phyloP scores from a whole-genome alignment of 306 rosid species.

The Pyrus betulifolia region DNA sequence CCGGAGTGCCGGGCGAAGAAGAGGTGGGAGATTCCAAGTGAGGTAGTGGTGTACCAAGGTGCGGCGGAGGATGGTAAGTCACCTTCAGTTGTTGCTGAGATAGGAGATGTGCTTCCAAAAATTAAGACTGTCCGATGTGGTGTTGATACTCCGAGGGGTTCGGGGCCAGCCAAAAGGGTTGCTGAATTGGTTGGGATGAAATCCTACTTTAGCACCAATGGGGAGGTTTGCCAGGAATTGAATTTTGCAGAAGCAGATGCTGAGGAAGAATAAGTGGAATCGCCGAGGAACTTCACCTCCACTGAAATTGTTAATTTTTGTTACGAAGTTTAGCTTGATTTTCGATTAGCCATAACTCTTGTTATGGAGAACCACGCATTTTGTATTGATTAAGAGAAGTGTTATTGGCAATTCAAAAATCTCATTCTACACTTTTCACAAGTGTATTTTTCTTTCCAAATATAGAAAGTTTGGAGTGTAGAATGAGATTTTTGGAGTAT shows the following conservation, averaged over 20 bases:
- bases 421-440: no score
- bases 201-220: conserved; percentile 35
- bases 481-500: no score
- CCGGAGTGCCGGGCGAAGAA: conserved; percentile 47
- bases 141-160: conserved; percentile 64
- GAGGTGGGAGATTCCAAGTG: conserved; percentile 54
- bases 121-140: conserved; percentile 38
- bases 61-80: conserved; percentile 13
- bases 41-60: conserved; percentile 22
- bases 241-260: conserved; percentile 48
- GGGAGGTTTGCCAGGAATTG: conserved; percentile 52
- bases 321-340: not conserved
- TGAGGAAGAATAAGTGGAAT: conserved; percentile 17
- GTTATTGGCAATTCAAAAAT: no score
- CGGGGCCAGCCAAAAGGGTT: conserved; percentile 78
- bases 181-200: conserved; percentile 49
- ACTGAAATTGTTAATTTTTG: not conserved
- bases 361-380: conserved; percentile 4
- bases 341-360: not conserved
- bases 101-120: conserved; percentile 46
- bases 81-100: not conserved
- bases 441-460: no score
- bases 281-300: not conserved
- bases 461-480: no score
- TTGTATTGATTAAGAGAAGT: no score